Percentiles rank a stretch among this genome's conserved stretches.
These are phyloP conservation scores for Nasturtium officinale DNA, from an alignment of 345 rosid genomes.

Conservation along the genomic window DNA sequence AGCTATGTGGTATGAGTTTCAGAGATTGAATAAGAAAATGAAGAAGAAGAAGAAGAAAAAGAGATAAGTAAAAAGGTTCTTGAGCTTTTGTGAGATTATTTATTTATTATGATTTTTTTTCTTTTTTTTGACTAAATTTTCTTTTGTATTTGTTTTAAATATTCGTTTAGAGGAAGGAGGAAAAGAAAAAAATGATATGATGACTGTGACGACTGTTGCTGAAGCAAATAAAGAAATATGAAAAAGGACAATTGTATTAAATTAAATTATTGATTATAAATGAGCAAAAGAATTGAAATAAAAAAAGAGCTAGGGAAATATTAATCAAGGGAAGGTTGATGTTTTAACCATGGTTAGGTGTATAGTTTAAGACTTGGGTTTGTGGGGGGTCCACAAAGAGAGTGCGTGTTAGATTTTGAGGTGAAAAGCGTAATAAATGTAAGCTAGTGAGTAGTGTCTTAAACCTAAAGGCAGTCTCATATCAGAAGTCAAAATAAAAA, in stretches of 20 bases:
- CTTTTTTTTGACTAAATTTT: not conserved
- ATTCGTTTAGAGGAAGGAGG: constrained; percentile 18
- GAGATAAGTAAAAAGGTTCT: constrained; percentile 33
- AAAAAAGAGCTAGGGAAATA: not conserved
- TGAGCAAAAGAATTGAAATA: not conserved
- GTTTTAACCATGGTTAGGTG: constrained; percentile 40
- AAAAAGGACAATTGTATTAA: constrained; percentile 5
- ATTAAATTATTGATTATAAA: constrained; percentile 17
- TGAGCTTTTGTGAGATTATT: constrained; percentile 36
- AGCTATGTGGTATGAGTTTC: constrained; percentile 23
- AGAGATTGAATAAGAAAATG: constrained; percentile 31
- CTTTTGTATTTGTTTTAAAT: not conserved
- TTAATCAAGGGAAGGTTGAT: constrained; percentile 18
- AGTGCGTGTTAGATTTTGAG: constrained; percentile 45
- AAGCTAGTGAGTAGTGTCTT: constrained; percentile 31
- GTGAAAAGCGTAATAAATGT: constrained; percentile 44
- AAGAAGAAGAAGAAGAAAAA: constrained; percentile 14
- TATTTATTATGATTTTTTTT: constrained; percentile 3
- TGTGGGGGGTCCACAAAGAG: constrained; percentile 19
- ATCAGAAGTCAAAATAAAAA: constrained; percentile 12
- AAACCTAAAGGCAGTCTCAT: constrained; percentile 31
- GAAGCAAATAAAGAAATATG: constrained; percentile 24
- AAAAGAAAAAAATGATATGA: constrained; percentile 37
- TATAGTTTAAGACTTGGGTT: not conserved
- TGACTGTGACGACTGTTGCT: constrained; percentile 37